Base-by-base conservation (phyloP, 495 filamentous ascomycete species). In the Bombardia bombarda region DNA sequence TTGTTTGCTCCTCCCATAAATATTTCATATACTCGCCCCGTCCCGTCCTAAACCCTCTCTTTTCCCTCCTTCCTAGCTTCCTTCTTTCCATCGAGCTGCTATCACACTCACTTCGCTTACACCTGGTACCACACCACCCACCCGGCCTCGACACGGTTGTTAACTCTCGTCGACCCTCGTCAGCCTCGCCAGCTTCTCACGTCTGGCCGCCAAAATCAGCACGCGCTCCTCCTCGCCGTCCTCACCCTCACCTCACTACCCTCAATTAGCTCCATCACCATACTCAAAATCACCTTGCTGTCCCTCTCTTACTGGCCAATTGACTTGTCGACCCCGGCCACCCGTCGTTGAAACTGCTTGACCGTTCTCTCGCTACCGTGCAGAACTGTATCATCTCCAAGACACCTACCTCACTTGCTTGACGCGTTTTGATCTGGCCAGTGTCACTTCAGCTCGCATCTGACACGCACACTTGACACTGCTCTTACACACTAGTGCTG, bases 261-360 rank as follows among this genome's bases (percentile, higher is more conserved):
- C 46, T 40, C 38, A 40, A 34, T 34, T 35, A 32, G 23, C 17
- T 28, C 40, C 40, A 22, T n/a, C 17, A 16, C 10, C 31, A 17
- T 16, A 16, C 14, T 21, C 3, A 2, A 23, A 3, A 22, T 38
- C 23, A 14, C 2, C n/a, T 38, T 17, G n/a, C 25, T 23, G 8
- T 26, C 33, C 16, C 20, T 22, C 34, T 43, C 37, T 46, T 42
- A 38, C 16, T 55, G 55, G 60, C 57, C 57, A 59, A 55, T 50
- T 61, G 32, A 32, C 10, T 60, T 57, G 9, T 32, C 31, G n/a
- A n/a, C 16, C 41, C 57, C 50, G 56, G 54, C 50, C 52, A 38
- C 32, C 34, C 38, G 24, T 30, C 28, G 14, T 38, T 36, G 13
- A 40, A 24, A 39, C 33, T 45, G 42, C 31, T 23, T 34, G 32